phyloP scores from a whole-genome alignment of 352 stramenopile genomes.

The Phytophthora pluvialis region DNA sequence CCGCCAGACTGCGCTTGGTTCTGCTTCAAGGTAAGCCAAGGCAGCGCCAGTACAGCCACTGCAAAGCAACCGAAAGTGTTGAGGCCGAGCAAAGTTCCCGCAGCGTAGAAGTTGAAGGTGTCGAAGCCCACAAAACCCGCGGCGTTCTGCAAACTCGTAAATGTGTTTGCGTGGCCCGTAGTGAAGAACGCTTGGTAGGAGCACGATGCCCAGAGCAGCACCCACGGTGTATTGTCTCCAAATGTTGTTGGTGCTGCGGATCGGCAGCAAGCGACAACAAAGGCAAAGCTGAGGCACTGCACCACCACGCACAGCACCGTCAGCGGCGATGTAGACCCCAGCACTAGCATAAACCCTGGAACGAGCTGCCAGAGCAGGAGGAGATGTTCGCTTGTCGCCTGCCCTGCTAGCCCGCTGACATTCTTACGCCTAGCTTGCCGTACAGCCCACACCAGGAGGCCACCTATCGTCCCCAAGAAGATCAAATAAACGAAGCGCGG shows the following conservation, averaged over 20 bases:
- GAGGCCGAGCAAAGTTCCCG: conserved; percentile 77
- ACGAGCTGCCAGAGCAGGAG: conserved; percentile 56
- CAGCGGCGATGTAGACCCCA: conserved; percentile 70
- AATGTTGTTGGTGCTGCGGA: conserved; percentile 2
- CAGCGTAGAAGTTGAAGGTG: conserved; percentile 81
- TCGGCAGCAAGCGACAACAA: conserved; percentile 31
- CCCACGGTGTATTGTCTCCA: conserved; percentile 40
- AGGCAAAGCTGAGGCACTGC: conserved; percentile 55
- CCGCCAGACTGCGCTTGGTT: not conserved
- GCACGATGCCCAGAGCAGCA: conserved; percentile 64
- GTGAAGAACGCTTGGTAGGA: conserved; percentile 85
- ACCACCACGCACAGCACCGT: conserved; percentile 53
- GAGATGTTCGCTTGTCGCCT: conserved; percentile 17
- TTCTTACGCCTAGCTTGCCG: conserved; percentile 8
- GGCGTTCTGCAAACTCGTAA: conserved; percentile 92
- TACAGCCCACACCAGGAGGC: conserved; percentile 17
- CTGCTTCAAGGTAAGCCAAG: conserved; percentile 33
- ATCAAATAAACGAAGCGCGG: conserved; percentile 60
- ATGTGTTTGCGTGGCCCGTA: conserved; percentile 90
- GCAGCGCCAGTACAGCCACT: conserved; percentile 48
- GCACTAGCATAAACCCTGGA: conserved; percentile 62
- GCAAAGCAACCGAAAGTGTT: conserved; percentile 90
- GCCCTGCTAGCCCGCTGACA: not conserved
- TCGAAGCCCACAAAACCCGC: conserved; percentile 90
- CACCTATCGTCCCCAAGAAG: conserved; percentile 32